A percentile compares a stretch with the other conserved stretches of the same genome.
Evolutionary conservation across 495 filamentous ascomycete genomes (phyloP).

Genomic region (Neurospora sp.): DNA sequence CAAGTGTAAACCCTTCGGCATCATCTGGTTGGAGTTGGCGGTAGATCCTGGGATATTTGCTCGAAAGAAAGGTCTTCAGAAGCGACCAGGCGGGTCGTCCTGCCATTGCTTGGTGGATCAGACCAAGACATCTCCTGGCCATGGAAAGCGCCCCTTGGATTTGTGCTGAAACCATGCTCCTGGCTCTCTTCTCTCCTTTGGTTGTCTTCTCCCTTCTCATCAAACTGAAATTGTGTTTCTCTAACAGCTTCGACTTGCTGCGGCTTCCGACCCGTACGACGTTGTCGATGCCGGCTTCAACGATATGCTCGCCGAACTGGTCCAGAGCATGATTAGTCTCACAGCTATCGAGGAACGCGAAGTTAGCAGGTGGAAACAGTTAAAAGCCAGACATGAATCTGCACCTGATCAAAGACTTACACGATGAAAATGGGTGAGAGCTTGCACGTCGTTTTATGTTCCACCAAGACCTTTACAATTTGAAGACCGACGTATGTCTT

Average conservation of each 20-base stretch:
- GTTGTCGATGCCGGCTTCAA: slow-evolving; percentile 42
- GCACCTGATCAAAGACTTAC: too few species aligned
- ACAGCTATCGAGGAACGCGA: slow-evolving; percentile 15
- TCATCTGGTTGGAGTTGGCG: neutral
- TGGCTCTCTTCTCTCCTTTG: slow-evolving; percentile 14
- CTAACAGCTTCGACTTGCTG: slow-evolving; percentile 50
- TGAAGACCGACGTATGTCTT: slow-evolving; percentile 56
- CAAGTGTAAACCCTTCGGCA: neutral
- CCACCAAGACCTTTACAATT: slow-evolving; percentile 49
- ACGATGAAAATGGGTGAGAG: slow-evolving; percentile 56
- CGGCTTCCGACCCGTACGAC: slow-evolving; percentile 61
- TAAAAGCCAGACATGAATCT: too few species aligned
- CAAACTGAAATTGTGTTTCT: slow-evolving; percentile 35
- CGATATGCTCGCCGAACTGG: slow-evolving; percentile 57
- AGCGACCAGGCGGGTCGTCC: neutral
- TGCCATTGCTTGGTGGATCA: neutral
- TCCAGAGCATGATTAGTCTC: slow-evolving; percentile 72
- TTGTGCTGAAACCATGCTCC: rapidly evolving
- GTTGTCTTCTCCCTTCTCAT: slow-evolving; percentile 21
- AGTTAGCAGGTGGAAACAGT: too few species aligned
- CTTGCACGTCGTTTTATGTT: slow-evolving; percentile 35
- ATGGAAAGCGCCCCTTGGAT: neutral
- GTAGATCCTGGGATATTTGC: neutral
- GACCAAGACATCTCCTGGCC: neutral
- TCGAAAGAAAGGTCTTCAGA: neutral